A percentile compares a stretch with the other conserved stretches of the same genome.
phyloP scores from a whole-genome alignment of 2,329 filamentous ascomycete species.

The Graphium sp. region DNA sequence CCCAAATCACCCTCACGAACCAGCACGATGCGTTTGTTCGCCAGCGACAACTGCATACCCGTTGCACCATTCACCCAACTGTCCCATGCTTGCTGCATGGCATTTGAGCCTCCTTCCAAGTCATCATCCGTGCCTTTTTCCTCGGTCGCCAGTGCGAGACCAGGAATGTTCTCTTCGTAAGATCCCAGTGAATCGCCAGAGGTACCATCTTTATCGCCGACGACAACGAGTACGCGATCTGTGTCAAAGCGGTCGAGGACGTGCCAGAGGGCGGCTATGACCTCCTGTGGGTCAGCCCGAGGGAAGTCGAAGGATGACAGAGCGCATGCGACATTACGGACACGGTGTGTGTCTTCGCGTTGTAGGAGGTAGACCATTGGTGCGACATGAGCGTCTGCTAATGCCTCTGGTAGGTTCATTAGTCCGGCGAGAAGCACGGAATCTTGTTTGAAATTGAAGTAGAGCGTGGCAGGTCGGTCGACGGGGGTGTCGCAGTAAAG shows the following conservation, averaged over 20 bases:
- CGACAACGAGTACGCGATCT: too few relatives aligned
- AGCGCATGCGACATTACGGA: conserved; percentile 23
- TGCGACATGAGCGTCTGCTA: conserved; percentile 27
- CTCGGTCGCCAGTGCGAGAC: too few relatives aligned
- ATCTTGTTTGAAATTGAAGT: conserved; percentile 30
- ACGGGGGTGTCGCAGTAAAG: conserved; percentile 16
- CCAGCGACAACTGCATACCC: not conserved
- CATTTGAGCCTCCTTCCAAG: not conserved
- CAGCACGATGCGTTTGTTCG: not conserved
- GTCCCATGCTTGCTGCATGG: not conserved
- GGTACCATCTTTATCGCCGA: conserved; percentile 16
- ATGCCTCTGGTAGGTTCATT: conserved; percentile 26
- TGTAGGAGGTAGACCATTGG: conserved; percentile 30
- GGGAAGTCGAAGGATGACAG: conserved; percentile 25
- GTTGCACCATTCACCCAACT: not conserved
- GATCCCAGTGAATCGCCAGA: conserved; percentile 14
- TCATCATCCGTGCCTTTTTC: conserved; percentile 2
- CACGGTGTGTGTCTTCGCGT: conserved; percentile 22
- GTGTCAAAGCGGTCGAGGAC: conserved; percentile 29
- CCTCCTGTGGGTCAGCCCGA: conserved; percentile 22
- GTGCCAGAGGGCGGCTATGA: conserved; percentile 29
- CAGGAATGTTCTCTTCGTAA: conserved; percentile 4
- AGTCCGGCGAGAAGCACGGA: conserved; percentile 28
- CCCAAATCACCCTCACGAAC: not conserved
- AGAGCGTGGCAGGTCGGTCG: conserved; percentile 19